Percentiles rank a stretch among this genome's conserved stretches.
These are phyloP conservation scores for Collybia sp. DNA, from an alignment of 768 basidiomycete genomes.

Conservation along the genomic window DNA sequence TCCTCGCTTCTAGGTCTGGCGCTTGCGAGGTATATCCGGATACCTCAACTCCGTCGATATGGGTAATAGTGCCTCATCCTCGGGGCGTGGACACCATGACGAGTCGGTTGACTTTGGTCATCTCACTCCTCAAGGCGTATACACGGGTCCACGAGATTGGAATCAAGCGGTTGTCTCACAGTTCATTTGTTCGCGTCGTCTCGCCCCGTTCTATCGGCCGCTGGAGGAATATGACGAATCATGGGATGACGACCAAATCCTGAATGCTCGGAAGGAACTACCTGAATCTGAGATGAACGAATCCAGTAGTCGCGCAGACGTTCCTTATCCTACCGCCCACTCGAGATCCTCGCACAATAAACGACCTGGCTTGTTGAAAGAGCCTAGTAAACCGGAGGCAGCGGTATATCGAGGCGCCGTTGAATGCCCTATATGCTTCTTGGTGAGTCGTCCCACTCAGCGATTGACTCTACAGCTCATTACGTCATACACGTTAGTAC, in stretches of 20 bases:
- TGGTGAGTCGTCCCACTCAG: conserved; percentile 50
- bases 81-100: conserved; percentile 70
- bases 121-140: conserved; percentile 81
- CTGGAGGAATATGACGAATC: conserved; percentile 88
- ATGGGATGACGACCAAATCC: conserved; percentile 87
- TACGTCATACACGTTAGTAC: conserved; percentile 54
- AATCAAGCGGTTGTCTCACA: conserved; percentile 83
- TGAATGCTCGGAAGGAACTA: conserved; percentile 71
- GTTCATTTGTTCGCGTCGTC: conserved; percentile 80
- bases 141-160: conserved; percentile 84
- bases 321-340: conserved; percentile 17
- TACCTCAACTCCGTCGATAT: conserved; percentile 33
- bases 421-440: conserved; percentile 98
- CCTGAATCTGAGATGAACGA: conserved; percentile 47
- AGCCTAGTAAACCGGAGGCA: conserved; percentile 69
- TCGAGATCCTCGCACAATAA: conserved; percentile 42
- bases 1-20: conserved; percentile 3
- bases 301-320: conserved; percentile 42
- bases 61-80: conserved; percentile 81
- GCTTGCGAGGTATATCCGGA: conserved; percentile 2
- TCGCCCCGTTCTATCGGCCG: conserved; percentile 96
- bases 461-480: conserved; percentile 16
- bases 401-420: conserved; percentile 78
- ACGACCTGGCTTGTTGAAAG: conserved; percentile 56
- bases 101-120: conserved; percentile 81